A percentile compares a stretch with the other conserved stretches of the same genome.
Conservation (phyloP, 139 green algal genomes). For the Microglena sp. region DNA sequence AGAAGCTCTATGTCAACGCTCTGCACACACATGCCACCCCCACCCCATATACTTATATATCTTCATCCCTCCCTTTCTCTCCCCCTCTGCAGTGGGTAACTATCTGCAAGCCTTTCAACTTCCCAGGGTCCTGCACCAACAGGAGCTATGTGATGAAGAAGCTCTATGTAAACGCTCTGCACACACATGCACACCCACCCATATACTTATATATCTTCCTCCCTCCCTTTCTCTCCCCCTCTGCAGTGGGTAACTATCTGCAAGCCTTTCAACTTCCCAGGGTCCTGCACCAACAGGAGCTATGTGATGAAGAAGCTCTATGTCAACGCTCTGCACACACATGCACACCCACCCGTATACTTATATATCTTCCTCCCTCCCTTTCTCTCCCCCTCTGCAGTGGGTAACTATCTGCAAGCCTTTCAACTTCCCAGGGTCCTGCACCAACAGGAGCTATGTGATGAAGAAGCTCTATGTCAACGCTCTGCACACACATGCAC, state of each 20-base stretch:
- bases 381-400: too few species aligned
- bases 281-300: conserved; percentile 12
- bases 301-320: conserved; percentile 15
- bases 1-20: conserved; percentile 13
- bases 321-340: conserved; percentile 12
- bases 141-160: conserved; percentile 11
- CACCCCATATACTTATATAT: too few species aligned
- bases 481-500: too few species aligned
- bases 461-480: conserved; percentile 15
- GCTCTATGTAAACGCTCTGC: conserved; percentile 12
- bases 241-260: conserved; percentile 6
- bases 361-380: too few species aligned
- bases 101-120: conserved; percentile 11
- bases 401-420: conserved; percentile 9
- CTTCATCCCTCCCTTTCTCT: too few species aligned
- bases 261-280: conserved; percentile 11
- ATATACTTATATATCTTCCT: too few species aligned
- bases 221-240: too few species aligned
- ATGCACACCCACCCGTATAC: too few species aligned
- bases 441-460: conserved; percentile 13
- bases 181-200: too few species aligned
- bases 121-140: conserved; percentile 12
- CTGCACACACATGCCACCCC: too few species aligned
- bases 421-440: conserved; percentile 6
- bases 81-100: conserved; percentile 3